Evolutionary conservation across 257 asterid genomes (phyloP).

Genomic region (Paulownia fortunei): DNA sequence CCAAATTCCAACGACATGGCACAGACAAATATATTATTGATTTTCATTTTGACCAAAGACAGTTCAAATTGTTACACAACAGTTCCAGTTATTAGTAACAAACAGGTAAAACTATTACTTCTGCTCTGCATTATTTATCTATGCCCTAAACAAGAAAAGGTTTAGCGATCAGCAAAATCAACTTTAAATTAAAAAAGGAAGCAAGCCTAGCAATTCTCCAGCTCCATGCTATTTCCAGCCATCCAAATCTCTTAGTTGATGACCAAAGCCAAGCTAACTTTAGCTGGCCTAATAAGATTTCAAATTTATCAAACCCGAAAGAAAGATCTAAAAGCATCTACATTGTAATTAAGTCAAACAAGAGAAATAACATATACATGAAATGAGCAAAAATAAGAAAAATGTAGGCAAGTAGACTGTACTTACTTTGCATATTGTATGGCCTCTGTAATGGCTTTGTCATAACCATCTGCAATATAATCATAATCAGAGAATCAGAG

Average conservation of each 20-base stretch:
- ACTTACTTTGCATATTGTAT: conserved; percentile 68
- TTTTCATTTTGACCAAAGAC: neutral
- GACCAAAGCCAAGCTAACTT: neutral
- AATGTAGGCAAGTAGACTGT: conserved; percentile 10
- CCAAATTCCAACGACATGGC: neutral
- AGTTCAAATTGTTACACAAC: conserved; percentile 5
- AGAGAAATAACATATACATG: neutral
- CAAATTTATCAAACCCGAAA: neutral
- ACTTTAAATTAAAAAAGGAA: neutral
- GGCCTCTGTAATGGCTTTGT: conserved; percentile 77
- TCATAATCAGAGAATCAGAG: conserved; percentile 23
- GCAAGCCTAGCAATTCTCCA: neutral
- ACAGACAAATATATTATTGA: neutral
- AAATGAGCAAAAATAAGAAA: neutral
- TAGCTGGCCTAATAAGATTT: conserved; percentile 2
- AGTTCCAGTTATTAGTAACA: conserved; percentile 1
- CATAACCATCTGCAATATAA: conserved; percentile 73
- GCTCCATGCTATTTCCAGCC: neutral
- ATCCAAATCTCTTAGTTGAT: neutral
- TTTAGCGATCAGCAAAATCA: neutral
- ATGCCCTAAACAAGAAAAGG: neutral
- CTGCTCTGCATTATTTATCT: neutral
- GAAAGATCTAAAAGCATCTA: neutral
- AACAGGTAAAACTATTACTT: conserved; percentile 2
- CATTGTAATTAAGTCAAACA: conserved; percentile 7